Base-by-base conservation (phyloP, 441 rosid genomes). In the Arabidopsis lyrata region DNA sequence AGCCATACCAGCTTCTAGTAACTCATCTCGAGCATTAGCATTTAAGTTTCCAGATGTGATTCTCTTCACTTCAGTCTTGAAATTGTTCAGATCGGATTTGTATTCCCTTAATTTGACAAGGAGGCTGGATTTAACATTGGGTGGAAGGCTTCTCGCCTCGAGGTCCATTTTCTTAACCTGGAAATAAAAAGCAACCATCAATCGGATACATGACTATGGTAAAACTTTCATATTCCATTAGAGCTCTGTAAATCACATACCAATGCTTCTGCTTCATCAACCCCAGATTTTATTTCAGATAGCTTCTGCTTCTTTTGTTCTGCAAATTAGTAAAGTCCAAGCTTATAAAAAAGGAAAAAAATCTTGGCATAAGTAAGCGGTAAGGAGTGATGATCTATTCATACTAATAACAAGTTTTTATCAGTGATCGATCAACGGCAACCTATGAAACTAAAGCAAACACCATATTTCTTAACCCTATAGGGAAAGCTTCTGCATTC, bases 1-100 rank as follows among this genome's bases (percentile, higher is more conserved):
- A 22, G 99, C 92, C 93, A 82, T 84, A 80, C 99, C 98, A n/a
- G 97, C 88, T 81, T 92, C 97, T 76, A 92, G 74, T 65, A 89
- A 83, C 53, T 88, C 87, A 81, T 92, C 96, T 44, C 97, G 79
- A 47, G 89, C 95, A 83, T 87, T 36, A 10, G 82, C 72, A 71
- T 87, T 87, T 41, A 83, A 56, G 78, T 79, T 82, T 63, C 89
- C 96, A 53, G 89, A 83, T 12, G 83, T 80, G 48, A 92, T 81
- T 68, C 91, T 83, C 77, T 92, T 90, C 45, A 87, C 89, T 83
- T 90, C 88, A 74, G 75, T 86, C 79, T 95, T 95, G 35, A 95
- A 81, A 79, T 91, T 89, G 90, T 89, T 95, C 8, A 92, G 84
- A 85, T 95, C 98, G 1, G 98, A 92, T 77, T 89, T 92, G 61